phyloP scores from a whole-genome alignment of 2,329 filamentous ascomycete genomes.

The Furcasterigmium sp. region DNA sequence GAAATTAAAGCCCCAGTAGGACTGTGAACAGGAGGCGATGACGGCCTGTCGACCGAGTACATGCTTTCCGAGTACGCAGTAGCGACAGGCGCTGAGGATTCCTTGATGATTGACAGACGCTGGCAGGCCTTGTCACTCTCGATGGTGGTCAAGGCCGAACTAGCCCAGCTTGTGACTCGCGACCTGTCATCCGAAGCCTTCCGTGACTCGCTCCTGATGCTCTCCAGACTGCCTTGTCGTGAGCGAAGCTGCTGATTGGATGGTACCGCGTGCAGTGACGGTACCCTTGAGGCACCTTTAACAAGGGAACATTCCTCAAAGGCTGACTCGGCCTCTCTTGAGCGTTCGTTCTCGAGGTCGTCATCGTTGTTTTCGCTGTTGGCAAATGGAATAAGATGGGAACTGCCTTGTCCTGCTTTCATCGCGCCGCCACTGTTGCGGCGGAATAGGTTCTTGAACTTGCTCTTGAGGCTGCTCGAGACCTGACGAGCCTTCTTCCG shows the following conservation, averaged over 20 bases:
- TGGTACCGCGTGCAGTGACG: constrained; percentile 43
- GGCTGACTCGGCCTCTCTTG: constrained; percentile 35
- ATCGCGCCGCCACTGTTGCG: constrained; percentile 29
- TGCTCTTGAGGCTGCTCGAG: constrained; percentile 57
- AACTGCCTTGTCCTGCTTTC: constrained; percentile 4
- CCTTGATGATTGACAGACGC: constrained; percentile 60
- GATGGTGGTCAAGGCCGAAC: constrained; percentile 54
- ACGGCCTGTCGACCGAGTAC: constrained; percentile 32
- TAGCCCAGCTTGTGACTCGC: constrained; percentile 69
- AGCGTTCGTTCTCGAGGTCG: no score
- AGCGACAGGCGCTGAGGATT: constrained; percentile 32
- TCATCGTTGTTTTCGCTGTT: no score
- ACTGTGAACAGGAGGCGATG: neutral
- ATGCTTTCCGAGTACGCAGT: constrained; percentile 39
- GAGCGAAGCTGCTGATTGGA: constrained; percentile 43
- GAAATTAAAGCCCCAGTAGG: no score
- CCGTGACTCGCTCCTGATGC: constrained; percentile 32
- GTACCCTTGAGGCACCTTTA: constrained; percentile 41
- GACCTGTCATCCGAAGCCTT: constrained; percentile 47
- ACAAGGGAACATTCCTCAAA: constrained; percentile 40
- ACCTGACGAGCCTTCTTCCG: constrained; percentile 54
- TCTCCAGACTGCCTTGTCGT: constrained; percentile 50
- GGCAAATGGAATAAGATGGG: no score
- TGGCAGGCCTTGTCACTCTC: constrained; percentile 38
- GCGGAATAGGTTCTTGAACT: constrained; percentile 53